These are phyloP conservation scores for Penicillium mononematosum DNA, from an alignment of 495 filamentous ascomycete species.

Conservation along the genomic window DNA sequence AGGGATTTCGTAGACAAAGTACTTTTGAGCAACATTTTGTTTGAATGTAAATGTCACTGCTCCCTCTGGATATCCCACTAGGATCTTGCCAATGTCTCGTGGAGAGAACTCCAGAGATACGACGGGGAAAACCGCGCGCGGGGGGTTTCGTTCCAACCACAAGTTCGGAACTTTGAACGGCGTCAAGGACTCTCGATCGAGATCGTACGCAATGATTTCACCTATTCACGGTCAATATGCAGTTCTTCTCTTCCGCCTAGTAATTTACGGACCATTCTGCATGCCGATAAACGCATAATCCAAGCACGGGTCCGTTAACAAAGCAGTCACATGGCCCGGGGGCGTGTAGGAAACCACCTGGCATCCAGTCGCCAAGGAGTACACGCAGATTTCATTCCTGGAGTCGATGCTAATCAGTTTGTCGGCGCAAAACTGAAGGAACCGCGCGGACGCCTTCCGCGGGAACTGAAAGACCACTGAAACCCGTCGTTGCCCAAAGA, in stretches of 20 bases:
- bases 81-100: slow-evolving; percentile 84
- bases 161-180: slow-evolving; percentile 80
- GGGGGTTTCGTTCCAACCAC: slow-evolving; percentile 65
- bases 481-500: slow-evolving; percentile 85
- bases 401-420: slow-evolving; percentile 80
- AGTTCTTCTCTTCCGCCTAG: not conserved
- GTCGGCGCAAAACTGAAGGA: slow-evolving; percentile 72
- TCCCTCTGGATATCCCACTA: slow-evolving; percentile 85
- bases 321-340: slow-evolving; percentile 64
- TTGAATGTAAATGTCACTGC: slow-evolving; percentile 92
- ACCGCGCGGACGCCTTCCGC: slow-evolving; percentile 65
- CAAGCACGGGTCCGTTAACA: slow-evolving; percentile 79
- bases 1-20: slow-evolving; percentile 79
- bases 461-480: slow-evolving; percentile 63
- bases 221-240: slow-evolving; percentile 39
- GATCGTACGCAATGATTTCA: slow-evolving; percentile 84
- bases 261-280: slow-evolving; percentile 55
- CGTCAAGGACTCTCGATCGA: slow-evolving; percentile 75
- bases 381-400: slow-evolving; percentile 79
- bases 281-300: slow-evolving; percentile 86
- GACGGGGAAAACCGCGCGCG: slow-evolving; percentile 57
- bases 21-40: slow-evolving; percentile 71
- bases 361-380: slow-evolving; percentile 63
- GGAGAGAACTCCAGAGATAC: slow-evolving; percentile 84
- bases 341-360: slow-evolving; percentile 65